These are phyloP conservation scores for Inga leiocalycina DNA, from an alignment of 306 rosid species.

Conservation along the genomic window DNA sequence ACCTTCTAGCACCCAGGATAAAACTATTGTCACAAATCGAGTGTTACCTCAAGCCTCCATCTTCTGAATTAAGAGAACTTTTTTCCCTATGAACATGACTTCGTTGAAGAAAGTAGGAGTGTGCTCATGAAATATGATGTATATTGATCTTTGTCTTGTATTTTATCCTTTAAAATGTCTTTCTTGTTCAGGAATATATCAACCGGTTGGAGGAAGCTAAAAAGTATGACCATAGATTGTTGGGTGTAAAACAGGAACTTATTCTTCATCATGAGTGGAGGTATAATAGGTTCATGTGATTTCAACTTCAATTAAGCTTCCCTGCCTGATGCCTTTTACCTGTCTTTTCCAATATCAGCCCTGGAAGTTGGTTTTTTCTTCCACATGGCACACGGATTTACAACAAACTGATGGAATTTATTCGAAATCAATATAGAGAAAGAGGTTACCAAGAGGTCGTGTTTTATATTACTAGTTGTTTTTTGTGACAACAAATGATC, in stretches of 20 bases:
- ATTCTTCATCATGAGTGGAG: conserved; percentile 91
- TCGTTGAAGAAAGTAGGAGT: background rate
- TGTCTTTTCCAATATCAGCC: conserved; percentile 54
- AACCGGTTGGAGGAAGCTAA: conserved; percentile 83
- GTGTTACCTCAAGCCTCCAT: background rate
- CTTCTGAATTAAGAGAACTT: background rate
- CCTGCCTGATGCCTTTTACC: conserved; percentile 28
- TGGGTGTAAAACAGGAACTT: conserved; percentile 93
- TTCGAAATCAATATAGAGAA: conserved; percentile 72
- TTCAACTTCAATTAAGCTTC: conserved; percentile 23
- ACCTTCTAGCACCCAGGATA: background rate
- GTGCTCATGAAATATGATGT: conserved; percentile 25
- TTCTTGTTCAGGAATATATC: conserved; percentile 62
- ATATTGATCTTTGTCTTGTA: conserved; percentile 20
- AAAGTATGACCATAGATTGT: conserved; percentile 85
- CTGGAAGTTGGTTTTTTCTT: conserved; percentile 99
- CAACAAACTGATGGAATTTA: conserved; percentile 78
- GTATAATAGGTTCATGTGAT: conserved; percentile 43
- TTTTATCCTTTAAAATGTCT: conserved; percentile 17
- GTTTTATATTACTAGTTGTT: conserved; percentile 27
- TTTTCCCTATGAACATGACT: background rate
- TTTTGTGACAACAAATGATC: conserved; percentile 13
- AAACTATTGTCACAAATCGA: background rate
- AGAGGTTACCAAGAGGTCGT: conserved; percentile 94
- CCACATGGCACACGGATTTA: conserved; percentile 86